A percentile compares a stretch with the other conserved stretches of the same genome.
phyloP scores from a whole-genome alignment of 2,329 filamentous ascomycete genomes.

The Diaporthe sp. region DNA sequence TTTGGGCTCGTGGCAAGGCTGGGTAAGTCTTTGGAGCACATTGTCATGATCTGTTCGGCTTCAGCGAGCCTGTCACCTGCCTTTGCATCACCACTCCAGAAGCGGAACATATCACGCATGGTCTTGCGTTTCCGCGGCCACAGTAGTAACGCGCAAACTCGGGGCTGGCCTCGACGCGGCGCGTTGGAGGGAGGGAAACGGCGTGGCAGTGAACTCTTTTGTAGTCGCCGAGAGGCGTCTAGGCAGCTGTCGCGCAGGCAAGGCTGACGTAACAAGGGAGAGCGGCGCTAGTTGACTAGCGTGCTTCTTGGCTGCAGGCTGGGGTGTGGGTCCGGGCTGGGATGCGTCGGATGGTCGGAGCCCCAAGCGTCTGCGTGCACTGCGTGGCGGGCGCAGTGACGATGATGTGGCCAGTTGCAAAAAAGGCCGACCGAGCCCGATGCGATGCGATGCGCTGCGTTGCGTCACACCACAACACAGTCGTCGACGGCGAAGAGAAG shows the following conservation, averaged over 20 bases:
- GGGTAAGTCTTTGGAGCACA: conserved; percentile 26
- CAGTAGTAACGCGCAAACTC: conserved; percentile 36
- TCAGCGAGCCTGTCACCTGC: conserved; percentile 66
- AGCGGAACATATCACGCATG: conserved; percentile 67
- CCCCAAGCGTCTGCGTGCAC: conserved; percentile 34
- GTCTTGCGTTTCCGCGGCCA: conserved; percentile 56
- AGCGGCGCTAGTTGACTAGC: conserved; percentile 40
- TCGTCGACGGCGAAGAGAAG: conserved; percentile 24
- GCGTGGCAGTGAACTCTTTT: conserved; percentile 12
- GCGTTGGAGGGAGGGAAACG: not conserved
- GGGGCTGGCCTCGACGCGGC: conserved; percentile 17
- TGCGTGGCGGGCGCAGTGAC: conserved; percentile 36
- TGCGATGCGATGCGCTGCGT: conserved; percentile 31
- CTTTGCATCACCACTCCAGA: conserved; percentile 71
- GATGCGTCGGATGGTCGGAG: conserved; percentile 44
- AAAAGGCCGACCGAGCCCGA: conserved; percentile 43
- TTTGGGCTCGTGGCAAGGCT: conserved; percentile 42
- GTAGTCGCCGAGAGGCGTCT: conserved; percentile 41
- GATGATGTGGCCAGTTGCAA: conserved; percentile 50
- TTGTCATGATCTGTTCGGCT: conserved; percentile 57
- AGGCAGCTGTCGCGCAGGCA: conserved; percentile 40
- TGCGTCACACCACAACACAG: conserved; percentile 32
- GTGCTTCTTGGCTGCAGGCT: conserved; percentile 40
- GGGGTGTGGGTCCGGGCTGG: conserved; percentile 34
- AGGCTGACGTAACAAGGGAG: conserved; percentile 50